Evolutionary conservation across 2,329 filamentous ascomycete genomes (phyloP), one percentile per base, ranked within the genome.

Genomic region (Pseudopyrenochaeta lycopersici): DNA sequence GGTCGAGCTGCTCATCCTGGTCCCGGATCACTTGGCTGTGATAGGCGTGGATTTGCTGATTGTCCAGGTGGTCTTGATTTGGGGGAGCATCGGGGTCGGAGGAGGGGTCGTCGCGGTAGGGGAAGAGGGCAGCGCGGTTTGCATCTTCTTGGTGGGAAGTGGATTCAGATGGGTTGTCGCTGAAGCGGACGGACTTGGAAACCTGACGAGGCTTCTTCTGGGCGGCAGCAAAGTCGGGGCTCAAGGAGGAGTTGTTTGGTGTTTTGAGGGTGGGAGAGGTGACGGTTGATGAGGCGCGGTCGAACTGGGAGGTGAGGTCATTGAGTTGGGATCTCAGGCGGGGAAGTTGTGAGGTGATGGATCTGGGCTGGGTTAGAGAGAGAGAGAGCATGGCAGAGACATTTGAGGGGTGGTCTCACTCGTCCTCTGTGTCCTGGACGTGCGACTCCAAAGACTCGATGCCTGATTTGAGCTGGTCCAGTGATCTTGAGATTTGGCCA

Each of bases 1-100:
- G 83, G 74, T 98, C 94, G n/a, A 99, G 84, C 75, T 97, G 92
- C 62, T 91, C 90, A 72, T 99, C 95, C 77, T 99, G 95, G 58
- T 97, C 88, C n/a, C 84, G 83, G 32, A 99, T 81, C 21, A 97
- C 87, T 58, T 87, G 87, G 50, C 84, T 81, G 78, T 99, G 95
- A 76, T 96, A 93, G 18, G 84, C 82, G 77, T 97, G 90, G 60
- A 98, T 88, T 77, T 97, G 92, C 74, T 89, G 82, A 76, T 98
- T 98, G 72, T 84, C 83, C 71, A 97, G 81, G 9, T 78, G 73
- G 5, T 77, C 77, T 12, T 87, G 83, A 61, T 90, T 79, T 3
- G 78, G 75, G 0, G 79, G 70, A 65, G 74, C 63, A 12, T 71
- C 70, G 4, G 65, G 66, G 46, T 77, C 75, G 3, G 58, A 39